Evolutionary conservation across 73 alveolate species (phyloP).

Genomic region (Uronychia binucleata): DNA sequence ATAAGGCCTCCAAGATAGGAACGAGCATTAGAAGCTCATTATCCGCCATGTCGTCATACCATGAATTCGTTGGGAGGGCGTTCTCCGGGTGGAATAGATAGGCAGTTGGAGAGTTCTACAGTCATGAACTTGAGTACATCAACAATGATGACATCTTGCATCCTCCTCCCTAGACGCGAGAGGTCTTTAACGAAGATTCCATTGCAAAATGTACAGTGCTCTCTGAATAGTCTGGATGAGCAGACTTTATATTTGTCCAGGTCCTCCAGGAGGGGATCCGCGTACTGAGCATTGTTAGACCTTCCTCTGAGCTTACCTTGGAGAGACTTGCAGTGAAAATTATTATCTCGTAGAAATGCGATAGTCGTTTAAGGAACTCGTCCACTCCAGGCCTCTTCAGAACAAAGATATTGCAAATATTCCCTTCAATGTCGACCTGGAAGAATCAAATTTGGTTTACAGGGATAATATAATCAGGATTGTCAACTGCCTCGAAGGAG

Average conservation of each 20-base stretch:
- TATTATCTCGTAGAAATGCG: conserved; percentile 62
- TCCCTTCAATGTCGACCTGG: conserved; percentile 52
- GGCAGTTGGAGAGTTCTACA: conserved; percentile 63
- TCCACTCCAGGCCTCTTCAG: conserved; percentile 64
- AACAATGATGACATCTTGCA: conserved; percentile 79
- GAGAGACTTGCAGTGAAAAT: conserved; percentile 72
- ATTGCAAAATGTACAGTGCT: conserved; percentile 86
- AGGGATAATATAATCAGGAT: conserved; percentile 51
- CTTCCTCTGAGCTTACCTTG: conserved; percentile 21
- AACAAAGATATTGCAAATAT: conserved; percentile 57
- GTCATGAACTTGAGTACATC: conserved; percentile 39
- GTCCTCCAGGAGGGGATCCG: conserved; percentile 10
- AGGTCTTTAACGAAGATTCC: conserved; percentile 83
- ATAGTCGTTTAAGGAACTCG: conserved; percentile 46
- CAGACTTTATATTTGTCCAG: conserved; percentile 16
- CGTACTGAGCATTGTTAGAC: neutral
- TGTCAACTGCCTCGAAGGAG: conserved; percentile 35
- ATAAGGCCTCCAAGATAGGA: conserved; percentile 44
- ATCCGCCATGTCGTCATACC: conserved; percentile 75
- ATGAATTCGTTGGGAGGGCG: conserved; percentile 63
- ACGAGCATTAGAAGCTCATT: conserved; percentile 54
- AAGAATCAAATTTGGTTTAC: conserved; percentile 10
- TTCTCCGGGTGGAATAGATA: conserved; percentile 77
- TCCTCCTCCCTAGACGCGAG: conserved; percentile 72
- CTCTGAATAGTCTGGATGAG: conserved; percentile 68